These are phyloP conservation scores for Tieghemostelium lacteum DNA, from an alignment of 78 protist genomes.

Conservation along the genomic window DNA sequence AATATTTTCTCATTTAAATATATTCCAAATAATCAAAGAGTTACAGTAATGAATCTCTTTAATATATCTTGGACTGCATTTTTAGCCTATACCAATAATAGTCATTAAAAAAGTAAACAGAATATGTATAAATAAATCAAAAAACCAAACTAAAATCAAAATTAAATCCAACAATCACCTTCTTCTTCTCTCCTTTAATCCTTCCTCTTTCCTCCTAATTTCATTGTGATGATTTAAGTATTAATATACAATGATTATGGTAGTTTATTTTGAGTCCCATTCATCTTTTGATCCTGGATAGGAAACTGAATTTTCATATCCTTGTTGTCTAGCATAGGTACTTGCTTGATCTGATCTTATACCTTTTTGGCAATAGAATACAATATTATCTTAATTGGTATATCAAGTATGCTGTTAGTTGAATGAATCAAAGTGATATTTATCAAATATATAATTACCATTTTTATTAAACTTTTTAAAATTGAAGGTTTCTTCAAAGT, in stretches of 20 bases:
- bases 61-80: constrained; percentile 58
- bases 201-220: too few relatives aligned
- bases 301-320: neutral
- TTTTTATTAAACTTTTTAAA: neutral
- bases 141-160: too few relatives aligned
- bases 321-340: neutral
- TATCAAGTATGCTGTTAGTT: neutral
- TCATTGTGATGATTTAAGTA: too few relatives aligned
- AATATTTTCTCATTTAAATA: constrained; percentile 36
- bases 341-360: constrained; percentile 36
- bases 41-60: constrained; percentile 32
- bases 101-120: too few relatives aligned
- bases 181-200: too few relatives aligned
- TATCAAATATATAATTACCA: neutral
- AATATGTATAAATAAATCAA: too few relatives aligned
- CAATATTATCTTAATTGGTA: constrained; percentile 26
- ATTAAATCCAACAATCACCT: too few relatives aligned
- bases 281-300: constrained; percentile 67
- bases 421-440: neutral
- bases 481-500: constrained; percentile 13
- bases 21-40: constrained; percentile 21
- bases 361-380: constrained; percentile 69
- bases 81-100: constrained; percentile 15
- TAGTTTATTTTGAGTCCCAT: constrained; percentile 38
- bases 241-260: too few relatives aligned